Conservation (phyloP, 345 rosid genomes). For the Mallotus nudiflorus region DNA sequence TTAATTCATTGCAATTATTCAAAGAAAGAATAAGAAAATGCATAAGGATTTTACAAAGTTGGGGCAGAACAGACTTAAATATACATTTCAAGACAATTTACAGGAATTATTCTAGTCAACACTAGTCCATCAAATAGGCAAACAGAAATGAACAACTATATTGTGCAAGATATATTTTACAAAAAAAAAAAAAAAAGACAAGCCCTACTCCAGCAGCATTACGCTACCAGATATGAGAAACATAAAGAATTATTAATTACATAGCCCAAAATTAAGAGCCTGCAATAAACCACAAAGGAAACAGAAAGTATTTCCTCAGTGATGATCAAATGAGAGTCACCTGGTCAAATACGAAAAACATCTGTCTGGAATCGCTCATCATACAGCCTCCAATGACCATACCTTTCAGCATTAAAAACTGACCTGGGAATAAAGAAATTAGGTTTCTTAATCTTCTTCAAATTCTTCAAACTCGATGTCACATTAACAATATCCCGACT, state of each 20-base stretch:
- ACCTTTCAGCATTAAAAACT: constrained; percentile 57
- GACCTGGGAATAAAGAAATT: constrained; percentile 68
- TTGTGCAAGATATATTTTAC: neutral
- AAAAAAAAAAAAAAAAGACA: too few species aligned
- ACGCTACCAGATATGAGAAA: neutral
- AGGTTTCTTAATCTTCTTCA: constrained; percentile 64
- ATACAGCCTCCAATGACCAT: constrained; percentile 80
- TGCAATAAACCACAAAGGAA: neutral
- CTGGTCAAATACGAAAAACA: constrained; percentile 56
- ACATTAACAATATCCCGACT: constrained; percentile 57
- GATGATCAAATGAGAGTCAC: neutral
- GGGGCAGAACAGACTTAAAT: neutral
- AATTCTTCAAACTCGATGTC: constrained; percentile 42
- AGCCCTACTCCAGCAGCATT: neutral
- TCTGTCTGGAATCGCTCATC: constrained; percentile 84
- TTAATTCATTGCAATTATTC: neutral
- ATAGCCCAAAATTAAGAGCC: neutral
- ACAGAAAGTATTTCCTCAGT: too few species aligned
- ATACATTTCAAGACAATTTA: neutral
- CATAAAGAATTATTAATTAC: neutral
- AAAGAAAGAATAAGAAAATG: neutral
- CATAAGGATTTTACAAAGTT: neutral
- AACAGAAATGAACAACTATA: neutral
- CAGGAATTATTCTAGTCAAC: neutral
- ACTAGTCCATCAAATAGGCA: neutral